Evolutionary conservation across 495 filamentous ascomycete species (phyloP), one percentile per base, ranked within the genome.

Genomic region (Daldinia decipiens): DNA sequence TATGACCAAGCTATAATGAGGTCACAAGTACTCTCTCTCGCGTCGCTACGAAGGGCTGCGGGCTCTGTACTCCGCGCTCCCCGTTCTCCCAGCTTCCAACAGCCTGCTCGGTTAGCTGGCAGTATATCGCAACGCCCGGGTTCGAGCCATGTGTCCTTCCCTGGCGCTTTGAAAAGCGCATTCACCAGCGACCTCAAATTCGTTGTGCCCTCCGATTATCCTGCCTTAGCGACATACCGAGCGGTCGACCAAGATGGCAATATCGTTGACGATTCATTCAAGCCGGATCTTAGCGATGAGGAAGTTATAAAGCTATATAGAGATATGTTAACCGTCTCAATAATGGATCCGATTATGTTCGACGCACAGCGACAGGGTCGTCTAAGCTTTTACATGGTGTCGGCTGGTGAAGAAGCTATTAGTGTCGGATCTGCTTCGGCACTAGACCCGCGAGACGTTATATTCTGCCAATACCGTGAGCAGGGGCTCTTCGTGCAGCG

Each of bases 361-460:
- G 92, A 98, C 76, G 92, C 92, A 17, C 82, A 89, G 73, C 79
- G 94, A 84, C 83, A 93, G 90, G 83, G 94, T 39, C 87, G 93
- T 8, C 77, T 99, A 54, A 94, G 89, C 77, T 99, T 99, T 81
- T 99, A 98, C 75, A 98, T 99, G 93, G 94, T 97, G 59, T 94
- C 92, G 21, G 93, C 93, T 2, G 95, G 95, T 51, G 95, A 99
- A 83, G 95, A 98, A 84, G 95, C 94, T 38, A 94, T 97, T 24
- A 90, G 92, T 29, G 89, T 98, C 12, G 95, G 91, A 7, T 95
- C 91, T 0, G 92, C 94, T 2, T 91, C 92, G 26, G 93, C 93
- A 7, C 81, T 99, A 29, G 82, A 84, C 21, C 89, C 87, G n/a
- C 86, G 92, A 63, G 96, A 99, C 72, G 92, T 97, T 15, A 84